These are phyloP conservation scores for Chaetomidium leptoderma DNA, from an alignment of 495 filamentous ascomycete species.

Conservation along the genomic window DNA sequence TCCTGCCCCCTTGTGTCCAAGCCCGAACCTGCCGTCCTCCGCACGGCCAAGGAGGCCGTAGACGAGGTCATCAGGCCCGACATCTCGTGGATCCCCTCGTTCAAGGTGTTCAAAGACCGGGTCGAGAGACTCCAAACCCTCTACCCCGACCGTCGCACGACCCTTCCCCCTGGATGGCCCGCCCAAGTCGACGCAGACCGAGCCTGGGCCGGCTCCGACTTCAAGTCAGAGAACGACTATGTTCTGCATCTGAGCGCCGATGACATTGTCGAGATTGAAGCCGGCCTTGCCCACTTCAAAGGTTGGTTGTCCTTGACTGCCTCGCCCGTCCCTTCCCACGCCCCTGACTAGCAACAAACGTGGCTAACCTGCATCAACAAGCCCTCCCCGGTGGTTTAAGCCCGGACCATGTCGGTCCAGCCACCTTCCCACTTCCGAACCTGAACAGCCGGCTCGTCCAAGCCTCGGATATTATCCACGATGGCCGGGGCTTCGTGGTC, in stretches of 20 bases:
- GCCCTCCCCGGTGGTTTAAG: slow-evolving; percentile 18
- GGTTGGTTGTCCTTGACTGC: slow-evolving; percentile 15
- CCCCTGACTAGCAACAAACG: not conserved
- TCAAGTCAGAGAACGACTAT: slow-evolving; percentile 28
- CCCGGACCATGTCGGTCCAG: slow-evolving; percentile 23
- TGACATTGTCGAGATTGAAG: slow-evolving; percentile 29
- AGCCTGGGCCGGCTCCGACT: slow-evolving; percentile 29
- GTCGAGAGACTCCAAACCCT: slow-evolving; percentile 23
- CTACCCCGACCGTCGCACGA: slow-evolving; percentile 25
- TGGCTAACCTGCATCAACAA: not conserved
- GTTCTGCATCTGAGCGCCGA: slow-evolving; percentile 20
- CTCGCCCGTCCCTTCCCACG: too few species aligned
- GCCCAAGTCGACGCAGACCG: slow-evolving; percentile 21
- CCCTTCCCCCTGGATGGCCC: slow-evolving; percentile 29
- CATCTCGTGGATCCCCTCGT: slow-evolving; percentile 31
- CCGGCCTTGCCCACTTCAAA: slow-evolving; percentile 26
- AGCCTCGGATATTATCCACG: slow-evolving; percentile 23
- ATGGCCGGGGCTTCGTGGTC: slow-evolving; percentile 28
- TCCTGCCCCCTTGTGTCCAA: not conserved
- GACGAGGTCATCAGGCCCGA: slow-evolving; percentile 25
- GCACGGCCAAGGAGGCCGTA: not conserved
- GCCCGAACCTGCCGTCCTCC: not conserved
- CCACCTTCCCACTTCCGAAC: slow-evolving; percentile 27
- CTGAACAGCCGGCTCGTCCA: slow-evolving; percentile 17
- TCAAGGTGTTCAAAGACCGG: slow-evolving; percentile 30